Conservation (phyloP, 495 filamentous ascomycete species). For the Mycothermus thermophilus region DNA sequence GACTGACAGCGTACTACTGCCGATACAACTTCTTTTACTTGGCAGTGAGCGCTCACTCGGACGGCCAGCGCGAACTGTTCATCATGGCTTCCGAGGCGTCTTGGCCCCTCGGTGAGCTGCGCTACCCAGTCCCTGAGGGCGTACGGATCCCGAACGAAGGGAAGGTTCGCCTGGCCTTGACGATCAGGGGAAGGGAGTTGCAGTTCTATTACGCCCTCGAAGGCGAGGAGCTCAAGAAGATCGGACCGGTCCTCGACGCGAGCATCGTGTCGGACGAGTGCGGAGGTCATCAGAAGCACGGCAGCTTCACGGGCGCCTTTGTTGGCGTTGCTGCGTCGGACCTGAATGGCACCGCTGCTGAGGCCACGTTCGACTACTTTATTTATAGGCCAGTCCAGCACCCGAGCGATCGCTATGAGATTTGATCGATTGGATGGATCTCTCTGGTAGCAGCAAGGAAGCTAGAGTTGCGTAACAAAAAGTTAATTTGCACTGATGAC, state of each 20-base stretch:
- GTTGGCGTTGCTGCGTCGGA: conserved; percentile 41
- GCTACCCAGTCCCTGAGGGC: conserved; percentile 17
- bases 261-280: conserved; percentile 43
- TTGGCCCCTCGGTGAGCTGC: conserved; percentile 34
- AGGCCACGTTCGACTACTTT: conserved; percentile 38
- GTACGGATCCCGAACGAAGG: conserved; percentile 36
- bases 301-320: conserved; percentile 45
- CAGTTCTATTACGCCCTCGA: conserved; percentile 39
- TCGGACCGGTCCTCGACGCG: conserved; percentile 39
- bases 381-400: conserved; percentile 34
- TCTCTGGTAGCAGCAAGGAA: no score
- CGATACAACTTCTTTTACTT: conserved; percentile 47
- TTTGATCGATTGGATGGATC: no score
- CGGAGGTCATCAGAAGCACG: conserved; percentile 40
- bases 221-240: conserved; percentile 29
- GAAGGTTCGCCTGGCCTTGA: conserved; percentile 35
- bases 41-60: conserved; percentile 38
- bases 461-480: no score
- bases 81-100: conserved; percentile 38
- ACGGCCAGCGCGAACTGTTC: conserved; percentile 39
- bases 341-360: conserved; percentile 33
- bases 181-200: conserved; percentile 31
- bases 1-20: conserved; percentile 43
- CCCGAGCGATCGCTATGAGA: conserved; percentile 35
- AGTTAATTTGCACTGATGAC: no score